phyloP scores from a whole-genome alignment of 345 rosid species.

The Eutrema heterophyllum region DNA sequence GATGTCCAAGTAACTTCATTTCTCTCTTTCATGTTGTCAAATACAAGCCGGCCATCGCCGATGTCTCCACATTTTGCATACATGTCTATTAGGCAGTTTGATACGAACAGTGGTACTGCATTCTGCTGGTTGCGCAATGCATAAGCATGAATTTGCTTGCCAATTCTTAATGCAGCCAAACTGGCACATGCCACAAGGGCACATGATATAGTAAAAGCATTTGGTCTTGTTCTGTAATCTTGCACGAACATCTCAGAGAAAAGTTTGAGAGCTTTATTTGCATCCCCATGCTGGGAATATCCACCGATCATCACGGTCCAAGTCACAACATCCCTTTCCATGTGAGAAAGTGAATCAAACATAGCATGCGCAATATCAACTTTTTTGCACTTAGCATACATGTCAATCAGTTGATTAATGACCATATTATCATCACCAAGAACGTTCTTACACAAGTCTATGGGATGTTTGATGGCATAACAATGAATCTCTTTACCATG shows the following conservation, averaged over 20 bases:
- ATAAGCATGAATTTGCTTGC: slow-evolving; percentile 71
- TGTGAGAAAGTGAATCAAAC: slow-evolving; percentile 45
- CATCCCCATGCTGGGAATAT: slow-evolving; percentile 80
- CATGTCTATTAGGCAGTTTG: slow-evolving; percentile 82
- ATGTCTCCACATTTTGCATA: slow-evolving; percentile 75
- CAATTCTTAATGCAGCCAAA: slow-evolving; percentile 59
- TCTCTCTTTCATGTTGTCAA: slow-evolving; percentile 48
- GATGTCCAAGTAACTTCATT: slow-evolving; percentile 85
- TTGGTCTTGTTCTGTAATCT: slow-evolving; percentile 49
- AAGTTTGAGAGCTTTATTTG: slow-evolving; percentile 61
- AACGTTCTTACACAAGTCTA: slow-evolving; percentile 33
- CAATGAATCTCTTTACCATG: slow-evolving; percentile 77
- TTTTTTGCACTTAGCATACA: slow-evolving; percentile 71
- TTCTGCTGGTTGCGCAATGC: slow-evolving; percentile 48
- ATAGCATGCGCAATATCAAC: slow-evolving; percentile 40
- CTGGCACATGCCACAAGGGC: slow-evolving; percentile 80
- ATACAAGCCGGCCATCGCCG: slow-evolving; percentile 51
- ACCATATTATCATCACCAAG: slow-evolving; percentile 50
- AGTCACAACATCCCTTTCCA: slow-evolving; percentile 61
- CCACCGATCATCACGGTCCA: slow-evolving; percentile 91
- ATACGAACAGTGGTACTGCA: slow-evolving; percentile 36
- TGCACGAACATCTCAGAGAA: slow-evolving; percentile 56
- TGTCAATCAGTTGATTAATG: slow-evolving; percentile 66
- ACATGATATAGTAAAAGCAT: slow-evolving; percentile 70
- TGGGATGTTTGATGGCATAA: slow-evolving; percentile 52